Conservation (phyloP, 148 eudicot genomes). For the Rhododendron ovatum region DNA sequence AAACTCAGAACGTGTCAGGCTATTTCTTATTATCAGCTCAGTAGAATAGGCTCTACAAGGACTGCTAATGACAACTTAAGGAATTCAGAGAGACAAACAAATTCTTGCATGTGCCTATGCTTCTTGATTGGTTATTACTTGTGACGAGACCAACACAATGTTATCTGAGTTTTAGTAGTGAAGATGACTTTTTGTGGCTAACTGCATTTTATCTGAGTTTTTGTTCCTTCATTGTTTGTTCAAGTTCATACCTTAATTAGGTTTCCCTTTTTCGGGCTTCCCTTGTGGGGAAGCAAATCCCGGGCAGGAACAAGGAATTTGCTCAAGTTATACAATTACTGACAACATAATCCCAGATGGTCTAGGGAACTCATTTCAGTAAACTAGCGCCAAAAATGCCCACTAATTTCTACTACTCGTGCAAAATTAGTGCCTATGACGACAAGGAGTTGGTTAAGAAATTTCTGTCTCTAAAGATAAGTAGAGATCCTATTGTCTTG, state of each 20-base stretch:
- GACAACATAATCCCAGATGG: background rate
- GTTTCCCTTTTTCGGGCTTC: background rate
- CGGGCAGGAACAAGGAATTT: background rate
- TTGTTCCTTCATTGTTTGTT: background rate
- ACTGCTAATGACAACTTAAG: background rate
- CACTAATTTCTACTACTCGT: background rate
- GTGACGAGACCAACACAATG: background rate
- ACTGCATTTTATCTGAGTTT: background rate
- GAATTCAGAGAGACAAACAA: background rate
- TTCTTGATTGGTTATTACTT: background rate
- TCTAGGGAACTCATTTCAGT: background rate
- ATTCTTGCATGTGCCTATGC: background rate
- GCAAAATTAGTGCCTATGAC: background rate
- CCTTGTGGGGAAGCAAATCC: background rate
- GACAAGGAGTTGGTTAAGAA: background rate
- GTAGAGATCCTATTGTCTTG: background rate
- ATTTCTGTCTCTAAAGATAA: background rate
- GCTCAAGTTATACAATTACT: background rate
- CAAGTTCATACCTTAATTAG: background rate
- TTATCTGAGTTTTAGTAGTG: background rate
- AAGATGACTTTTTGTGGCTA: background rate
- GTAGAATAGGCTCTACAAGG: background rate
- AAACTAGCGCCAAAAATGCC: background rate
- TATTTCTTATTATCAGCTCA: background rate
- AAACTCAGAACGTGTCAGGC: background rate